Base-by-base conservation (phyloP, 2,329 filamentous ascomycete species). In the Colletotrichum truncatum region DNA sequence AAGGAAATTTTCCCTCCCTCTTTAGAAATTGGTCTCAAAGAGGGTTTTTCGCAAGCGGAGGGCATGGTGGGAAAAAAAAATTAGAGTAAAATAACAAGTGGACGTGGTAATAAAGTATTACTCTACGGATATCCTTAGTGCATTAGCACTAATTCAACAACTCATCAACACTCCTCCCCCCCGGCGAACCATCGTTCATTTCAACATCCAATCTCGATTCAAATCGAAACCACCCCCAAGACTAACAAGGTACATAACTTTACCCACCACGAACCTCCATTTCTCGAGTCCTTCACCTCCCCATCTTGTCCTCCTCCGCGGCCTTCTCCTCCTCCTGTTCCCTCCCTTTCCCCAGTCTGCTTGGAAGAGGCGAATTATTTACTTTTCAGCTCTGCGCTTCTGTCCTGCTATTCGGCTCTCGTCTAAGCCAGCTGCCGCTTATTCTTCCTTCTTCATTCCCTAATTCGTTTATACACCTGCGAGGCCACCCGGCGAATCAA, bases 131-230 rank as follows among this genome's bases (percentile, higher is more conserved):
- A 26, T 10, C 45, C 25, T 21, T 38, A 45, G 48, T 43, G 63
- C 63, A 52, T 66, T 49, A 51, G 49, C 49, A 63, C 57, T 46
- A 63, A 55, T 46, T 51, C 57, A 51, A 63, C 43, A 63, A 49
- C 43, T 62, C 57, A 51, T 51, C 39, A 43, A 48, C 62, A 48
- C 60, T 58, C 53, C 48, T 54, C 21, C n/a, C n/a, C n/a, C n/a
- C n/a, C n/a, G n/a, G n/a, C n/a, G n/a, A n/a, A n/a, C n/a, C n/a
- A n/a, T n/a, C n/a, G 39, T 32, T 52, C 54, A 52, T 59, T 59
- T 45, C 21, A 36, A 16, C 39, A 30, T 53, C 60, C 54, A 58
- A 46, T 46, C 54, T 38, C 49, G 39, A 21, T 6, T 28, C 23
- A 26, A 34, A 48, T 59, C 57, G 41, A 43, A 63, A 39, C 59